Conservation (phyloP, 148 eudicot species). For the Beta vulgaris region DNA sequence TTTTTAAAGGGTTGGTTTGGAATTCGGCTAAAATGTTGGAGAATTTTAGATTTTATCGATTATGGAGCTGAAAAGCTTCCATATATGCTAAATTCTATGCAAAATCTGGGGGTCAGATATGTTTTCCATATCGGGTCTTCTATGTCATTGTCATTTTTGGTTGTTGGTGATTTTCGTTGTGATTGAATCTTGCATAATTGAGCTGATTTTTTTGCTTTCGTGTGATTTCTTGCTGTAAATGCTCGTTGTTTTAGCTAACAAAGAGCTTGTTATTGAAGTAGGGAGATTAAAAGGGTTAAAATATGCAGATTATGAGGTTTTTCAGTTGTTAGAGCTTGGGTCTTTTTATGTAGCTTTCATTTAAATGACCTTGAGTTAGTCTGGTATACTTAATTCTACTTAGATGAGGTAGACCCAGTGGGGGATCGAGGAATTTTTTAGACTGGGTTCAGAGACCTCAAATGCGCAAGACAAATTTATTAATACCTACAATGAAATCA, state of each 20-base stretch:
- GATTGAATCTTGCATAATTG: slow-evolving; percentile 12
- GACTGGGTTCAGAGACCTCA: too few relatives aligned
- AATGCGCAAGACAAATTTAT: too few relatives aligned
- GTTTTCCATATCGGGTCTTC: slow-evolving; percentile 8
- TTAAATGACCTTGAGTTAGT: neutral
- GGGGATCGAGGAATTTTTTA: too few relatives aligned
- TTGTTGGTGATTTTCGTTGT: slow-evolving; percentile 14
- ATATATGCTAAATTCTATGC: slow-evolving; percentile 9
- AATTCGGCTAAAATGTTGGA: neutral
- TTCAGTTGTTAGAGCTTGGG: neutral
- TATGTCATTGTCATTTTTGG: slow-evolving; percentile 7
- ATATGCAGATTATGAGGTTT: neutral
- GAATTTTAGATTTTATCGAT: neutral
- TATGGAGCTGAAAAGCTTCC: slow-evolving; percentile 12
- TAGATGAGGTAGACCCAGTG: neutral
- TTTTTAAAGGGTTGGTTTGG: slow-evolving; percentile 8
- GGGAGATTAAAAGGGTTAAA: neutral
- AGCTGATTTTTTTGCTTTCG: slow-evolving; percentile 15
- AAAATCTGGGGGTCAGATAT: slow-evolving; percentile 16
- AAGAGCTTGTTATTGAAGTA: neutral
- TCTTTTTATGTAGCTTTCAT: neutral
- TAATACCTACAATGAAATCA: too few relatives aligned
- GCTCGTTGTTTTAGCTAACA: neutral
- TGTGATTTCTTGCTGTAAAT: neutral
- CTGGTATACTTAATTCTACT: neutral